Base-by-base conservation (phyloP, 1,284 basidiomycete species). In the Cerrena zonata region DNA sequence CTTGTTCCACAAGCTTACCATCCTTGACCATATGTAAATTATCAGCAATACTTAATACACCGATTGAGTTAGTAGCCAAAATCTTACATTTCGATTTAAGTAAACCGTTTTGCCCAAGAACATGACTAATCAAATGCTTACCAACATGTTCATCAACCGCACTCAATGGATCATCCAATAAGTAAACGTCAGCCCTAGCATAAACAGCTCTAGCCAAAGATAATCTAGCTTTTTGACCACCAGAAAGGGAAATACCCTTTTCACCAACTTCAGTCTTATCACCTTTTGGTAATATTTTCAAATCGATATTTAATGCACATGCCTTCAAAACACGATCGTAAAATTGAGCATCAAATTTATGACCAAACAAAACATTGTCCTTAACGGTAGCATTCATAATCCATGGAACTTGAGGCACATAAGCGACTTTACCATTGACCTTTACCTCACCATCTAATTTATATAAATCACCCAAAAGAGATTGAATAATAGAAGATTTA, bases 181-280 rank as follows among this genome's bases (percentile, higher is more conserved):
- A 69, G 26, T 91, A 76, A 30, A 91, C 80, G 53, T 86, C 81
- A 0, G 87, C 78, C 0, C 77, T 70, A 0, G 87, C 88, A 62
- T 91, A 93, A 1, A 88, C 81, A 1, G 87, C 89, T 2, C 90
- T 75, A 2, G 90, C 90, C 10, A 94, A 71, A 4, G 84, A 88
- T 13, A 94, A 79, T 15, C 91, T 81, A 25, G 90, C 90, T 74
- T 89, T 11, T 52, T 19, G 58, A 67, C 41, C 54, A 71, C 80
- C 77, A 53, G 77, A 82, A 47, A 84, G 64, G 60, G 79, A 88
- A 48, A 87, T 81, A 7, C 91, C 90, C 57, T 86, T 82, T 67
- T 93, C 91, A 21, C 91, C 91, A 26, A 94, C 88, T 65, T 93
- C 87, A 0, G 89, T 91, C 47, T 73, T 61, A 56, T 86, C 83